A percentile compares a stretch with the other conserved stretches of the same genome.
phyloP scores from a whole-genome alignment of 1,284 basidiomycete genomes.

The Puccinia hordei region DNA sequence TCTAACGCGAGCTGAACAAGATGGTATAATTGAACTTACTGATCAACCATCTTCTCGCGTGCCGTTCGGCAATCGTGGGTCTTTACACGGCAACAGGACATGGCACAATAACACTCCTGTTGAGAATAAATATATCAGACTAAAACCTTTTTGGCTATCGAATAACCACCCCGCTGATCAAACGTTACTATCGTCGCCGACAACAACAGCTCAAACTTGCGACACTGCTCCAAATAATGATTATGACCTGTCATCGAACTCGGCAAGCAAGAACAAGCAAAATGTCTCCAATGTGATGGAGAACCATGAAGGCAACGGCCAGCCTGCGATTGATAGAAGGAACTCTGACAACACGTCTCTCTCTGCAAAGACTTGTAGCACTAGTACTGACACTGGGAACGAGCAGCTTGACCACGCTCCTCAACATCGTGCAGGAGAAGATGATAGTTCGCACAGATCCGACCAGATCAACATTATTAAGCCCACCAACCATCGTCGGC shows the following conservation, averaged over 20 bases:
- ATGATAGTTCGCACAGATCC: background rate
- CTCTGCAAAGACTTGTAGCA: background rate
- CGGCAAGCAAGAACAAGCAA: background rate
- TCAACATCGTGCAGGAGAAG: background rate
- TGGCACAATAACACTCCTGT: background rate
- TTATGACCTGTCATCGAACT: background rate
- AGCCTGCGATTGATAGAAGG: background rate
- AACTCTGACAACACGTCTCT: constrained; percentile 1
- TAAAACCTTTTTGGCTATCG: constrained; percentile 5
- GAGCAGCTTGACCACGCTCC: background rate
- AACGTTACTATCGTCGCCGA: background rate
- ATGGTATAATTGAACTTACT: constrained; percentile 3
- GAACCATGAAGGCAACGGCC: background rate
- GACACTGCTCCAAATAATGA: background rate
- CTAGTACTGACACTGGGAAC: background rate
- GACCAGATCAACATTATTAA: background rate
- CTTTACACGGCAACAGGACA: background rate
- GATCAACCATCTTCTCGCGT: background rate
- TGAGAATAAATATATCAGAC: constrained; percentile 5
- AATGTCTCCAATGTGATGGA: background rate
- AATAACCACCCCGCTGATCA: background rate
- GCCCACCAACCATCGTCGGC: background rate
- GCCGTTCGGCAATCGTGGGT: background rate
- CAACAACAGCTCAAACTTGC: background rate
- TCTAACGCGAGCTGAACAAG: background rate